phyloP scores from a whole-genome alignment of 1,284 basidiomycete species.

The Amylostereum chailletii region DNA sequence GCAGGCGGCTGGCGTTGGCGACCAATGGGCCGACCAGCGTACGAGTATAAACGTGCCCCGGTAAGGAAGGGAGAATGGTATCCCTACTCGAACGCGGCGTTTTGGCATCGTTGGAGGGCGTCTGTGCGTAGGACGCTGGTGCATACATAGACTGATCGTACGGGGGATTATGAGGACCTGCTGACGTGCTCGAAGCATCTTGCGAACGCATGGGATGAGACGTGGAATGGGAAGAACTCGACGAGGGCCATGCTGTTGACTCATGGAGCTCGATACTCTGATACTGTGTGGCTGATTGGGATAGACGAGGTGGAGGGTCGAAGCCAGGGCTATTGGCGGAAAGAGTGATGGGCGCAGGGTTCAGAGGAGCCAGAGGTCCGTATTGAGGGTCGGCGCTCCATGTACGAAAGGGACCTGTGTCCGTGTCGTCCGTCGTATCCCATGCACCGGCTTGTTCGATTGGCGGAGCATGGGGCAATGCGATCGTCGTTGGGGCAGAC shows the following conservation, averaged over 20 bases:
- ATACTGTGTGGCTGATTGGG: not conserved
- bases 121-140: slow-evolving; percentile 26
- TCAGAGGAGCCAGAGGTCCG: slow-evolving; percentile 2
- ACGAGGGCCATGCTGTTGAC: not conserved
- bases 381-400: slow-evolving; percentile 6
- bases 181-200: not conserved
- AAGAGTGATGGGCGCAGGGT: slow-evolving; percentile 1
- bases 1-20: slow-evolving; percentile 73
- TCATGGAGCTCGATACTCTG: not conserved
- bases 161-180: slow-evolving; percentile 11
- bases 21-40: slow-evolving; percentile 85
- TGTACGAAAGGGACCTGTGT: slow-evolving; percentile 2
- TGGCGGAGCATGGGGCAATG: too few relatives aligned
- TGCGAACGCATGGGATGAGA: not conserved
- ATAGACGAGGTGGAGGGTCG: not conserved
- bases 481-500: too few relatives aligned
- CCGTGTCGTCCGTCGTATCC: not conserved
- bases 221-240: slow-evolving; percentile 14
- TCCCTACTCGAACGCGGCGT: slow-evolving; percentile 21
- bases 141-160: slow-evolving; percentile 27
- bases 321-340: not conserved
- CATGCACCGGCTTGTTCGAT: too few relatives aligned
- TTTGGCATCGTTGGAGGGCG: slow-evolving; percentile 16
- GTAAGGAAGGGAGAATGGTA: slow-evolving; percentile 33
- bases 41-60: slow-evolving; percentile 67